These are phyloP conservation scores for Cinnamomum micranthum DNA, from an alignment of 164 flowering plant species.

Conservation along the genomic window DNA sequence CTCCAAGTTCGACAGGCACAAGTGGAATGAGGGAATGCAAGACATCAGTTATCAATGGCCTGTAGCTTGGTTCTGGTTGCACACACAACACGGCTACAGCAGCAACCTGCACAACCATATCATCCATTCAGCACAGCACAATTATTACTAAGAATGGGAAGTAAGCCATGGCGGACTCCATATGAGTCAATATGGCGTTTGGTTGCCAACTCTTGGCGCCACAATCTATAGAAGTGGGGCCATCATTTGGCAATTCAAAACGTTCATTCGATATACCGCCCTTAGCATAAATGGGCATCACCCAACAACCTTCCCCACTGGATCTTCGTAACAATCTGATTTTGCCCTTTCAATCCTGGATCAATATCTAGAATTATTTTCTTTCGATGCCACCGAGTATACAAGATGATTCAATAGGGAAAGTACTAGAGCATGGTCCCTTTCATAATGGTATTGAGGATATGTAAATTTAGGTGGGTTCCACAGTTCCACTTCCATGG, in stretches of 20 bases:
- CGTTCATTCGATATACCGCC: too few species aligned
- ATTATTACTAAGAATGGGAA: neutral
- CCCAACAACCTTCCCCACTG: neutral
- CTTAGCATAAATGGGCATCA: neutral
- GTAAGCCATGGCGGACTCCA: neutral
- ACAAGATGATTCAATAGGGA: neutral
- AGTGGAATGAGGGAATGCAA: conserved; percentile 76
- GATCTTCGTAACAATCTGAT: neutral
- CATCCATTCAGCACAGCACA: neutral
- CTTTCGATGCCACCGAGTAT: too few species aligned
- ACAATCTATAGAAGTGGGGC: too few species aligned
- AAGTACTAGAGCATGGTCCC: neutral
- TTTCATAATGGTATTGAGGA: neutral
- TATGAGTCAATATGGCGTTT: too few species aligned
- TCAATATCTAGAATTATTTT: too few species aligned
- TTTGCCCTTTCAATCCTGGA: too few species aligned
- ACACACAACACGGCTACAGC: conserved; percentile 85
- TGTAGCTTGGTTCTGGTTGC: conserved; percentile 83
- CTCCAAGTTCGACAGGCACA: conserved; percentile 74
- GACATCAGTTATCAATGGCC: conserved; percentile 80
- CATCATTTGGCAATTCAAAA: too few species aligned
- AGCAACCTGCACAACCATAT: conserved; percentile 51
- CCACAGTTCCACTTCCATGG: too few species aligned
- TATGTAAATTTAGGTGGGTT: neutral
- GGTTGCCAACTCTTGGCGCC: too few species aligned